These are phyloP conservation scores for Penicillium crustosum DNA, from an alignment of 2,329 filamentous ascomycete species.

Conservation along the genomic window DNA sequence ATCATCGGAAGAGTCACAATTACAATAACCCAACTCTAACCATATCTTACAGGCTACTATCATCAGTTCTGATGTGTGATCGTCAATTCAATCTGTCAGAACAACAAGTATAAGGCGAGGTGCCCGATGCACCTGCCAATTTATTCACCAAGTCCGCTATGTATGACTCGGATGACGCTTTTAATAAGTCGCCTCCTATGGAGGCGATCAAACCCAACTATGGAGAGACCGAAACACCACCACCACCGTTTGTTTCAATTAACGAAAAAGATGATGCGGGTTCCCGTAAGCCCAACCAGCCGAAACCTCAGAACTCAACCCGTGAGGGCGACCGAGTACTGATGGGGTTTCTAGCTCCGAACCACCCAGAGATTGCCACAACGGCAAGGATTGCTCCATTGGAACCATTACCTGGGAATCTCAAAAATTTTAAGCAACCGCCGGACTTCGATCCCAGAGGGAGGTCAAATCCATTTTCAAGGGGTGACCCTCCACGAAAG, in stretches of 20 bases:
- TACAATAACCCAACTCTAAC: neutral
- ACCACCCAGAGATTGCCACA: conserved; percentile 64
- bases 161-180: conserved; percentile 45
- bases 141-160: conserved; percentile 38
- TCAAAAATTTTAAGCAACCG: conserved; percentile 29
- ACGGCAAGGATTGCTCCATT: conserved; percentile 57
- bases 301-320: conserved; percentile 41
- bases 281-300: conserved; percentile 37
- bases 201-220: conserved; percentile 33
- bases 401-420: conserved; percentile 20
- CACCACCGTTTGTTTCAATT: conserved; percentile 37
- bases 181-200: conserved; percentile 40
- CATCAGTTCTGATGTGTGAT: conserved; percentile 8
- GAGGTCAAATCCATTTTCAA: neutral
- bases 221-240: conserved; percentile 29
- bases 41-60: neutral
- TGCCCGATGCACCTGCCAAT: conserved; percentile 10
- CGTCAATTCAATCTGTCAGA: neutral
- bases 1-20: neutral
- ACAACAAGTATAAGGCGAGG: conserved; percentile 2
- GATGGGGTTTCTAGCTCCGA: conserved; percentile 63
- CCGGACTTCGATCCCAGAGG: conserved; percentile 3
- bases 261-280: conserved; percentile 26
- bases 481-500: neutral
- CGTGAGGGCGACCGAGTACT: conserved; percentile 63